Base-by-base conservation (phyloP, 768 basidiomycete genomes). In the Suillus decipiens region DNA sequence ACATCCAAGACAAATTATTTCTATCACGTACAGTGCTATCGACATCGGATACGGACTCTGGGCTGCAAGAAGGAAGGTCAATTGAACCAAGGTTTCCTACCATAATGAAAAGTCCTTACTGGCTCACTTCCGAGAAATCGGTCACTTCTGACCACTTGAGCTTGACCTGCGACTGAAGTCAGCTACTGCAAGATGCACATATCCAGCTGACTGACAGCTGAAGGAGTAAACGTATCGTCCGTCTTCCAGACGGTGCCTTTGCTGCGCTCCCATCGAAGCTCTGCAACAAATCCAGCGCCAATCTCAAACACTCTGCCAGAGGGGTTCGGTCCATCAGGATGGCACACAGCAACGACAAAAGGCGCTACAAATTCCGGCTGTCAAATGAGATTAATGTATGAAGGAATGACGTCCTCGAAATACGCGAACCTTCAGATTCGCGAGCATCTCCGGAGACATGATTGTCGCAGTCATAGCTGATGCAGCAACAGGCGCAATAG, bases 401-500 rank as follows among this genome's bases (percentile, higher is more conserved):
- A 42, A 28, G 15, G 45, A 31, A 61, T 22, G 22, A 28, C 6
- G 10, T 22, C 3, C 51, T 28, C 59, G 8, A 51, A 57, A 10
- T 51, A 28, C 34, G 57, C 68, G 12, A 73, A 90, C 90, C 74
- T 89, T 89, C 45, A 97, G 78, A 70, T 92, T 90, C n/a, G 84
- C 89, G 61, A 99, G 85, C 85, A 97, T 88, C 62, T 98, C 96
- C 22, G 91, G 89, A 10, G 96, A 92, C 91, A 98, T 93, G 68
- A 96, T 81, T 0, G 95, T 97, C 70, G 89, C 95, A 3, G 95
- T 97, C 96, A 99, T 99, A 3, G 86, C 85, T 3, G 95, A 96
- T 0, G 96, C 96, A n/a, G 96, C 96, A 64, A 93, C 93, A 0
- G 96, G 96, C 2, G 94, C 95, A 67, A 99, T 90, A n/a, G 82